Evolutionary conservation across 139 green algal species (phyloP), one percentile per base, ranked within the genome.

Genomic region (Auxenochlorella pyrenoidosa): DNA sequence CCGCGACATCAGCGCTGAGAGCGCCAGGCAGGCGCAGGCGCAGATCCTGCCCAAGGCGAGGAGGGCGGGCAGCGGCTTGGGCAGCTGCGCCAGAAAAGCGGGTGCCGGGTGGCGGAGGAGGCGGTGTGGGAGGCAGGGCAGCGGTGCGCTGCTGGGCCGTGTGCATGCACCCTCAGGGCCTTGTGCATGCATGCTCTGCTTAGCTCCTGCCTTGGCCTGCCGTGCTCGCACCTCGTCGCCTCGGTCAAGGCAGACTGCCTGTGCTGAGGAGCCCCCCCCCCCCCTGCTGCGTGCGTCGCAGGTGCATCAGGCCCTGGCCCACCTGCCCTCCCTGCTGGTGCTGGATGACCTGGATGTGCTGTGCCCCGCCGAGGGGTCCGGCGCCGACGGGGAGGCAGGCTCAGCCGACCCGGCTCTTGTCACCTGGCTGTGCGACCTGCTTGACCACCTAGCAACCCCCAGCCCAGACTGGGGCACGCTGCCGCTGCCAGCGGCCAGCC

Each of bases 321-420:
- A 91, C 84, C 88, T 93, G 75, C 96, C 96, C 16, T 89, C 91
- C 72, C 73, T 98, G 81, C 76, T 98, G 38, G 78, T 98, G 47
- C 86, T 98, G 54, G 96, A 98, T 75, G 94, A 98, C 79, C 81
- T 98, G 82, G 93, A 98, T 54, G 76, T 93, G 41, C 66, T 98
- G 54, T 93, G 89, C 59, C 93, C 94, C 19, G 85, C 88, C 28
- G 68, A 79, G 82, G 79, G 70, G 40, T 38, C 47, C 22, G 84
- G 77, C 3, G 65, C 63, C 15, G 92, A 91, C 51, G 87, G 73
- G 32, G 75, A 88, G 8, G 86, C 76, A 36, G 43, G 36, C 72
- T 60, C 34, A 47, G 76, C 36, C 30, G 83, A 83, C 43, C 76
- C 82, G 13, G 91, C 73, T 41, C 65, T 93, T 40, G 68, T 79